phyloP scores from a whole-genome alignment of 1,284 basidiomycete genomes.

The Pyrrhoderma lamaoense region DNA sequence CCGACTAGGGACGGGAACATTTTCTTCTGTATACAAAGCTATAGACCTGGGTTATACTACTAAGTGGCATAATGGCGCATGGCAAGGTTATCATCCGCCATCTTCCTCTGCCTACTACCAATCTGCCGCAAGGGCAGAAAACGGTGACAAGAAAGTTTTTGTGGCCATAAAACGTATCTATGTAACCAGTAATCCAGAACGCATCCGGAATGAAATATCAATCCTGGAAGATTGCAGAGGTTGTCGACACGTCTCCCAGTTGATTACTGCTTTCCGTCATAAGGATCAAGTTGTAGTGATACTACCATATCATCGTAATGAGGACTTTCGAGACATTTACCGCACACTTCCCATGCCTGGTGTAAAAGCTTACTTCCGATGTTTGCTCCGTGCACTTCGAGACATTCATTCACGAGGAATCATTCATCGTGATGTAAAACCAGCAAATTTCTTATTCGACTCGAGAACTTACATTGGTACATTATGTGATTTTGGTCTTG shows the following conservation, averaged over 20 bases:
- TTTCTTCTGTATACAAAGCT: conserved; percentile 98
- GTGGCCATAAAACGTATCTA: conserved; percentile 98
- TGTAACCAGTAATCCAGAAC: conserved; percentile 88
- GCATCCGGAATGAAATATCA: conserved; percentile 92
- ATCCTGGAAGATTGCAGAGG: conserved; percentile 84
- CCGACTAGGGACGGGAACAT: conserved; percentile 93
- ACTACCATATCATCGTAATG: conserved; percentile 90
- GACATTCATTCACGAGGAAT: conserved; percentile 87
- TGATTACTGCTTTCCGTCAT: conserved; percentile 91
- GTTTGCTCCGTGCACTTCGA: conserved; percentile 84
- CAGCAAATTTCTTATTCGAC: conserved; percentile 96
- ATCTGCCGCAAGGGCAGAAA: conserved; percentile 24
- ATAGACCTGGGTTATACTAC: conserved; percentile 71
- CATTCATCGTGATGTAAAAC: conserved; percentile 97
- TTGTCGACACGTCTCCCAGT: conserved; percentile 80
- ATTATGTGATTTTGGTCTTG: conserved; percentile 93
- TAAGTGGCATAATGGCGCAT: conserved; percentile 77
- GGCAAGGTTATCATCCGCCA: conserved; percentile 64
- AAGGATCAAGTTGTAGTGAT: conserved; percentile 91
- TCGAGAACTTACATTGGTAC: conserved; percentile 79
- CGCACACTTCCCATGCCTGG: conserved; percentile 61
- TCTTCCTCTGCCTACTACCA: conserved; percentile 57
- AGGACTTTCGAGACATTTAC: conserved; percentile 87
- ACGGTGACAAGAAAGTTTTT: conserved; percentile 48
- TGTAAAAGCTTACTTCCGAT: conserved; percentile 85